phyloP scores from a whole-genome alignment of 768 basidiomycete genomes.

The Phylloporus sp. region DNA sequence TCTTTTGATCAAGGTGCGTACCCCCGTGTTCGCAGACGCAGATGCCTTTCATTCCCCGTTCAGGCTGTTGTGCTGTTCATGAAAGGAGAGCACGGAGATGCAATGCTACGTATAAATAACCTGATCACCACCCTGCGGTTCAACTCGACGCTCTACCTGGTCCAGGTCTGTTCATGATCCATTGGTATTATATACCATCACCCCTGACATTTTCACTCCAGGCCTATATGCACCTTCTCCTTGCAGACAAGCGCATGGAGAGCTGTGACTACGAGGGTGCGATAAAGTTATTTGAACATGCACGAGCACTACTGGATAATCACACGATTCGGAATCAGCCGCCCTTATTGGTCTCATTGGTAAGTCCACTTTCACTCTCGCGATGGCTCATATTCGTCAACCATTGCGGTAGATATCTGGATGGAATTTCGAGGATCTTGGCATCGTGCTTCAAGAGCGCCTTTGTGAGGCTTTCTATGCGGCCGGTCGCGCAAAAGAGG shows the following conservation, averaged over 20 bases:
- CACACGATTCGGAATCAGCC: neutral
- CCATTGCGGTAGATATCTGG: slow-evolving; percentile 4
- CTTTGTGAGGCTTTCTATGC: slow-evolving; percentile 7
- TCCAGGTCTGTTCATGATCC: neutral
- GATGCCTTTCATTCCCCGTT: neutral
- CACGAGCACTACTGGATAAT: neutral
- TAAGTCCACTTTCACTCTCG: neutral
- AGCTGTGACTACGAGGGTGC: neutral
- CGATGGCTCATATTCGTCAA: too few species aligned
- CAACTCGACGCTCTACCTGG: neutral
- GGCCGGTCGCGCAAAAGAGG: neutral
- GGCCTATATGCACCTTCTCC: slow-evolving; percentile 9
- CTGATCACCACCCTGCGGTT: neutral
- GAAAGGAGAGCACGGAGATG: neutral
- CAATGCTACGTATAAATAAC: neutral
- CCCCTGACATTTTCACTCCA: neutral
- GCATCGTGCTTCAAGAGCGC: neutral
- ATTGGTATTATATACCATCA: too few species aligned
- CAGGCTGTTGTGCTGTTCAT: neutral
- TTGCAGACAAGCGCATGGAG: neutral
- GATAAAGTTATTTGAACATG: neutral
- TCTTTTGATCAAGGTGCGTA: neutral
- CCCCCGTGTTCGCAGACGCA: neutral
- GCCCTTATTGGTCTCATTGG: neutral
- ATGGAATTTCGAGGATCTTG: slow-evolving; percentile 5